Base-by-base conservation (phyloP, 2,329 filamentous ascomycete genomes). In the Aspergillus quadricinctus region DNA sequence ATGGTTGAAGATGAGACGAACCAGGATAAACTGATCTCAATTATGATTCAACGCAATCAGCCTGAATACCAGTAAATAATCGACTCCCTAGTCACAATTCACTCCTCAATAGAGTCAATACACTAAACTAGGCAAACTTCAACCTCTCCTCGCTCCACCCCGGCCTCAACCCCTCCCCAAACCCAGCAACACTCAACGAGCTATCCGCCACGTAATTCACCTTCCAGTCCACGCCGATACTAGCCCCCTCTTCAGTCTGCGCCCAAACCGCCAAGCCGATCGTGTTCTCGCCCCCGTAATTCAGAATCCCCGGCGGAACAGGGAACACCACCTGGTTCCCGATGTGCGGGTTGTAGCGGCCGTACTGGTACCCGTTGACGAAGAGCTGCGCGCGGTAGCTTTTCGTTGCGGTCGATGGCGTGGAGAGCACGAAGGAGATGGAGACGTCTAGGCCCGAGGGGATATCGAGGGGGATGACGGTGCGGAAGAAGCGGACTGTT, bases 281-380 rank as follows among this genome's bases (percentile, higher is more conserved):
- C 0, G 81, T 83, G 59, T 87, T 87, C 8, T 81, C 74, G 0
- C 83, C 84, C 6, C 70, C 69, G 57, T 86, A 84, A 64, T 86
- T 76, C 8, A 86, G 68, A 4, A 87, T 74, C 0, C 84, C 84
- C 0, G 81, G 80, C 1, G 82, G 83, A 1, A 87, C 81, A 0
- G 84, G 84, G 62, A 84, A 87, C 17, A 78, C 74, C 17, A 81
- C 75, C 71, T 87, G 84, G 49, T 85, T 81, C 0, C 85, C 85
- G 41, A 87, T 83, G 50, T 81, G 78, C 0, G 84, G 83, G 57
- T 82, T 80, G 63, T 80, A 87, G 7, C 82, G 78, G 1, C 81
- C 84, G 61, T 84, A 87, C 64, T 86, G 83, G 62, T 86, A 87
- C 0, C 84, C 84, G 54, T 87, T 87, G n/a, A 87, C 78, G 54